A percentile compares a stretch with the other conserved stretches of the same genome.
These are phyloP conservation scores for Pseudogymnoascus sp. DNA, from an alignment of 2,329 filamentous ascomycete genomes.

Conservation along the genomic window DNA sequence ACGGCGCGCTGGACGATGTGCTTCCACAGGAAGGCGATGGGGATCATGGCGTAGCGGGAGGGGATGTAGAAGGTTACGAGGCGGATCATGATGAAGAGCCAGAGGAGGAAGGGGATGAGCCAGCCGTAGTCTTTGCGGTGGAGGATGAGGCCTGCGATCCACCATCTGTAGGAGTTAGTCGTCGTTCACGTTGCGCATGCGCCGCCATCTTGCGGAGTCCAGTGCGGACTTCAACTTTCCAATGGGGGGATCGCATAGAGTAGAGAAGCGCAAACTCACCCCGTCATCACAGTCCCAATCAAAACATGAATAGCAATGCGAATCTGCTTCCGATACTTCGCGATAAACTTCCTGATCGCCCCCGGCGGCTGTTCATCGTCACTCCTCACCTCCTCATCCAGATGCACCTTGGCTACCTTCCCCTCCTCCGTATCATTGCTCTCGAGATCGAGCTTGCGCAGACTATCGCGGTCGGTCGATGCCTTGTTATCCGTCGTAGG, in stretches of 20 bases:
- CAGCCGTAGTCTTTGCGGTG: slow-evolving; percentile 68
- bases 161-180: slow-evolving; percentile 45
- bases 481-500: not conserved
- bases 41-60: slow-evolving; percentile 54
- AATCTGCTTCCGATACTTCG: not conserved
- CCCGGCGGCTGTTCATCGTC: not conserved
- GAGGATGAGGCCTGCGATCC: slow-evolving; percentile 65
- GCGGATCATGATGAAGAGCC: slow-evolving; percentile 64
- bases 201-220: not conserved
- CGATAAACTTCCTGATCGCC: not conserved
- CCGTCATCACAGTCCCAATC: not conserved
- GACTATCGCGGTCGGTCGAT: not conserved
- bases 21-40: slow-evolving; percentile 59
- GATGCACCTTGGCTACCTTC: not conserved
- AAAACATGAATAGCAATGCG: not conserved
- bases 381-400: not conserved
- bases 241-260: not conserved
- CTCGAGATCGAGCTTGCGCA: not conserved
- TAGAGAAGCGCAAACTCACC: not conserved
- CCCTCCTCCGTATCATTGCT: not conserved
- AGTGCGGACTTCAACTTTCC: not conserved
- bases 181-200: not conserved
- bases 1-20: slow-evolving; percentile 52
- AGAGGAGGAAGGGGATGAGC: slow-evolving; percentile 77
- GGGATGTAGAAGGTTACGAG: slow-evolving; percentile 67